Conservation (phyloP, 2,329 filamentous ascomycete species). For the Domatiomyces globalis region DNA sequence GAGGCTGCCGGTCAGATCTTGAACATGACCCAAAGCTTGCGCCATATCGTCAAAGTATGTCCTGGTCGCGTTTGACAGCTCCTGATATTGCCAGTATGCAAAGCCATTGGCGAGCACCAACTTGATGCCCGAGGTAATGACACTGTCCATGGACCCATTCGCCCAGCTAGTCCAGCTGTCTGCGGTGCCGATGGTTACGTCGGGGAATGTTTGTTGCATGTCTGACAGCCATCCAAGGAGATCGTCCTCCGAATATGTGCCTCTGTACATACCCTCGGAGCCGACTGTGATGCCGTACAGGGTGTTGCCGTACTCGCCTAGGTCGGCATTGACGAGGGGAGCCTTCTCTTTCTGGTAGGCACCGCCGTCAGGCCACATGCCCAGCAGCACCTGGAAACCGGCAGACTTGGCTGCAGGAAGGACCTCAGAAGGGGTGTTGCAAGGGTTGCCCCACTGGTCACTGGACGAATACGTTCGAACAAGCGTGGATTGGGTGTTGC, state of each 20-base stretch:
- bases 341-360: constrained; percentile 48
- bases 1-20: constrained; percentile 40
- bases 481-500: constrained; percentile 36
- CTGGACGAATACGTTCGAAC: constrained; percentile 54
- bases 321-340: constrained; percentile 36
- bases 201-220: constrained; percentile 42
- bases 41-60: constrained; percentile 55
- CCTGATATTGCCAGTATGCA: constrained; percentile 56
- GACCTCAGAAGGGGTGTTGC: constrained; percentile 48
- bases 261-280: constrained; percentile 56
- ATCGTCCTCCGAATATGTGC: constrained; percentile 47
- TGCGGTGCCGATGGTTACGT: constrained; percentile 50
- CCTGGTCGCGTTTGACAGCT: constrained; percentile 42
- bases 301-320: constrained; percentile 38
- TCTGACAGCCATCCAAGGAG: constrained; percentile 49
- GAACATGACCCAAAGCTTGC: constrained; percentile 49
- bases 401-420: constrained; percentile 51
- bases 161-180: constrained; percentile 61
- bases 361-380: constrained; percentile 55
- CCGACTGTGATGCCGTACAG: constrained; percentile 58
- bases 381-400: constrained; percentile 54
- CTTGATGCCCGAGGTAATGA: constrained; percentile 46
- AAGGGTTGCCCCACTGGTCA: constrained; percentile 32
- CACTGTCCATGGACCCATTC: constrained; percentile 52
- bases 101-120: constrained; percentile 56